Evolutionary conservation across 805 yeast species (phyloP), one percentile per base, ranked within the genome.

Genomic region (Isabelozyma gotoi): DNA sequence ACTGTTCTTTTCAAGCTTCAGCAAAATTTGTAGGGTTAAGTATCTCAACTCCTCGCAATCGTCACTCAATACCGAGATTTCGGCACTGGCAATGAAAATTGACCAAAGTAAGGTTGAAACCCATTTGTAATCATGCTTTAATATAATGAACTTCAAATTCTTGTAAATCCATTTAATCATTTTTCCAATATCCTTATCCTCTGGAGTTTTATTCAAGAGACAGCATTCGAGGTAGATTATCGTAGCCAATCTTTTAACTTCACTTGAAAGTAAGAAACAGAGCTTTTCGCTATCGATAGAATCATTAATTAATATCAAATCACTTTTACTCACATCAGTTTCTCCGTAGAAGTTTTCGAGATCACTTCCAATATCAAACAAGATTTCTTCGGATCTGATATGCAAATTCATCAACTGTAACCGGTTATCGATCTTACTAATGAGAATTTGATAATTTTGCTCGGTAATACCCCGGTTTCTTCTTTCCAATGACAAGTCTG

Each of bases 401-500:
- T 42, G 40, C 24, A 44, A 38, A 16, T 33, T 38, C 46, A 42
- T 43, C n/a, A 19, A 20, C 7, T 46, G 48, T 19, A 63, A 39
- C 33, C 50, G 45, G 4, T 34, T 21, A 27, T 45, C 41, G 43
- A 63, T 48, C 15, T 44, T 56, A 14, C 45, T 40, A 27, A 56
- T 46, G 18, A 56, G 34, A 5, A 41, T 36, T 7, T 29, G 12
- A 43, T 53, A 59, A n/a, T 47, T 45, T 3, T 37, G 19, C 24
- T 50, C 52, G 2, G 52, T 24, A 2, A 59, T 46, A 3, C 43
- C 45, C 8, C 39, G 33, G 32, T 47, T 41, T 7, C 36, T 40
- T 40, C 65, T 48, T 41, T 63, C 67, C 34, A 60, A 53, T 5
- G 68, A 63, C 29, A 65, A 47, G 39, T 65, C 68, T 6, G 70